Conservation (phyloP, 768 basidiomycete species). For the Boletus coccyginus region DNA sequence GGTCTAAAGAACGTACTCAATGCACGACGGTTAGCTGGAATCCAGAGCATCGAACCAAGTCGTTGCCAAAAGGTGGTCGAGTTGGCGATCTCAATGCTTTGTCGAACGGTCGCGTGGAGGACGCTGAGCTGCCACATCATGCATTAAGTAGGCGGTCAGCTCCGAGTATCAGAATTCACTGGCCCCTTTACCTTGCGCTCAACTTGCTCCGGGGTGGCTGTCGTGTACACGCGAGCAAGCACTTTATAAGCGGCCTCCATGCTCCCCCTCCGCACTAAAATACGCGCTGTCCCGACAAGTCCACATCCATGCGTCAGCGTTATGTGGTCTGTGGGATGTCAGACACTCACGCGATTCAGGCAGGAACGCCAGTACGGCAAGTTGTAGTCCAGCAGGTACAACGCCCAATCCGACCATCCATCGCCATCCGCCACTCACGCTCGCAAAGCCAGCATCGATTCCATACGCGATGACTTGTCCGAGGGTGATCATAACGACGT, state of each 20-base stretch:
- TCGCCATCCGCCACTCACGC: conserved; percentile 65
- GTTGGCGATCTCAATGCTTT: conserved; percentile 59
- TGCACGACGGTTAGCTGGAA: conserved; percentile 64
- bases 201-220: conserved; percentile 61
- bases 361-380: conserved; percentile 56
- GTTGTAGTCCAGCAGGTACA: conserved; percentile 64
- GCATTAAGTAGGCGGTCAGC: not conserved
- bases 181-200: conserved; percentile 51
- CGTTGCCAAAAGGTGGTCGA: conserved; percentile 61
- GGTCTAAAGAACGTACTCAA: conserved; percentile 45
- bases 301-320: not conserved
- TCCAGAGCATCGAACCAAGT: conserved; percentile 49
- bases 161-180: not conserved
- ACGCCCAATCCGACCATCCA: conserved; percentile 83
- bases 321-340: not conserved
- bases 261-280: conserved; percentile 57
- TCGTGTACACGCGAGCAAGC: conserved; percentile 66
- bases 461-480: conserved; percentile 81
- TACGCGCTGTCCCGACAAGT: conserved; percentile 43
- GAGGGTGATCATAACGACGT: conserved; percentile 79
- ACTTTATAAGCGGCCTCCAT: conserved; percentile 49
- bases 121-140: conserved; percentile 45
- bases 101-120: conserved; percentile 56
- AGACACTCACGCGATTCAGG: conserved; percentile 71
- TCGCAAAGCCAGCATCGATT: conserved; percentile 64